Evolutionary conservation across 179 eudicot genomes (phyloP).

Genomic region (Dionaea muscipula): DNA sequence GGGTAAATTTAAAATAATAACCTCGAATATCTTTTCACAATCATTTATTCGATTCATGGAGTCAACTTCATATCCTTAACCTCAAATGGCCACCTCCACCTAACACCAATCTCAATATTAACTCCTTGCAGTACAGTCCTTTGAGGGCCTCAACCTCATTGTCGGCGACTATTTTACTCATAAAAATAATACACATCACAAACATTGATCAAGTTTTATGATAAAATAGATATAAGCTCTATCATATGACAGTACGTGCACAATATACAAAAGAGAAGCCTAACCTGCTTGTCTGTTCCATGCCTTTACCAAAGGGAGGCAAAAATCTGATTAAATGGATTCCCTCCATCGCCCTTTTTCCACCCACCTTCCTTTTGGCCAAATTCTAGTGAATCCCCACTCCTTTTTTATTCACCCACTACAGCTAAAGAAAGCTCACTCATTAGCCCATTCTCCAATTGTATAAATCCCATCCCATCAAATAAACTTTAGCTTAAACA

Average conservation of each 20-base stretch:
- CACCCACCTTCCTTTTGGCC: conserved; percentile 25
- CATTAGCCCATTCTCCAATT: conserved; percentile 10
- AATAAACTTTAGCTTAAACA: conserved; percentile 10
- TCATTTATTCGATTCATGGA: conserved; percentile 15
- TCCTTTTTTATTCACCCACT: not conserved
- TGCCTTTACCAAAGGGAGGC: conserved; percentile 38
- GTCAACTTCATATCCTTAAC: conserved; percentile 16
- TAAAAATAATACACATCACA: not conserved
- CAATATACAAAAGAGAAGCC: not conserved
- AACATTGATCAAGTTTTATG: no score
- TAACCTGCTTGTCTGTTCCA: conserved; percentile 27
- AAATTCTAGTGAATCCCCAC: conserved; percentile 3
- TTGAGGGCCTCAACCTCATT: conserved; percentile 8
- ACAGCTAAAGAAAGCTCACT: conserved; percentile 5
- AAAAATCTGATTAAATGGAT: conserved; percentile 28
- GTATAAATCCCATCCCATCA: conserved; percentile 19
- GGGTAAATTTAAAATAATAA: no score
- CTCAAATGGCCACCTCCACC: not conserved
- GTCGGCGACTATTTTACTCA: conserved; percentile 11
- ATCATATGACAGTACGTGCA: no score
- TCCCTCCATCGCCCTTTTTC: conserved; percentile 12
- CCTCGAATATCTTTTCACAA: not conserved
- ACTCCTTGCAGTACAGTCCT: not conserved
- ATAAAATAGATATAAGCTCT: no score
- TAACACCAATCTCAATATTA: not conserved